Percentiles rank a stretch among this genome's conserved stretches.
Conservation (phyloP, 768 basidiomycete genomes). For the Amanita rimosa region DNA sequence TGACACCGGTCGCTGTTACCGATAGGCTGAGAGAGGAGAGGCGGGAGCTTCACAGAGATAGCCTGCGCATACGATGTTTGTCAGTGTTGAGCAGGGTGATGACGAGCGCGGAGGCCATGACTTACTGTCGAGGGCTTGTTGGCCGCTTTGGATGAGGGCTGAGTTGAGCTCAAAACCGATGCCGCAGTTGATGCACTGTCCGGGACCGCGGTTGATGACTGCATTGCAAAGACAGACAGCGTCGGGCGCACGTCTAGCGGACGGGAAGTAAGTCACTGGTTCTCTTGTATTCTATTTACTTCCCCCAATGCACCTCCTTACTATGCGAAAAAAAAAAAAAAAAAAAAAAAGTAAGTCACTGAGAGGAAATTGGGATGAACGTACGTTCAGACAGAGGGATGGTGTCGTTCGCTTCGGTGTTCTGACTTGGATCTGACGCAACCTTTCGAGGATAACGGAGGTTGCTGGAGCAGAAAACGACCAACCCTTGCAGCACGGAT, state of each 20-base stretch:
- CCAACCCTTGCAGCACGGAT: no score
- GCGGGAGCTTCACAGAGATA: no score
- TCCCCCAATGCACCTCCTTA: no score
- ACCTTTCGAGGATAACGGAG: not conserved
- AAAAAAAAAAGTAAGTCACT: not conserved
- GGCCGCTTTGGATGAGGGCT: not conserved
- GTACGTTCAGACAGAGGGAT: not conserved
- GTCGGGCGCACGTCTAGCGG: not conserved
- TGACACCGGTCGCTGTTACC: no score
- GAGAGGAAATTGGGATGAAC: not conserved
- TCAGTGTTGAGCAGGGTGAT: not conserved
- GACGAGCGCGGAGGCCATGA: no score
- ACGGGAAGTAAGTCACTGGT: not conserved
- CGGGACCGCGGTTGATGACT: not conserved
- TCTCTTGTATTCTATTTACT: no score
- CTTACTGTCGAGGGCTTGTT: constrained; percentile 2
- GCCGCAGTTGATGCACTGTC: constrained; percentile 1
- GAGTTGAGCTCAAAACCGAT: not conserved
- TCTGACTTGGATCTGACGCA: not conserved
- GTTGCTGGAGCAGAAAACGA: not conserved
- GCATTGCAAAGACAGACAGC: not conserved
- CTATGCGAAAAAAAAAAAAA: no score
- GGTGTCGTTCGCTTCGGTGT: not conserved
- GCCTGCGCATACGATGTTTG: not conserved
- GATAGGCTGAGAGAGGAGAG: no score